Percentiles rank a stretch among this genome's conserved stretches.
phyloP scores from a whole-genome alignment of 176 grass and related monocot species.

The Rhynchospora pubera region DNA sequence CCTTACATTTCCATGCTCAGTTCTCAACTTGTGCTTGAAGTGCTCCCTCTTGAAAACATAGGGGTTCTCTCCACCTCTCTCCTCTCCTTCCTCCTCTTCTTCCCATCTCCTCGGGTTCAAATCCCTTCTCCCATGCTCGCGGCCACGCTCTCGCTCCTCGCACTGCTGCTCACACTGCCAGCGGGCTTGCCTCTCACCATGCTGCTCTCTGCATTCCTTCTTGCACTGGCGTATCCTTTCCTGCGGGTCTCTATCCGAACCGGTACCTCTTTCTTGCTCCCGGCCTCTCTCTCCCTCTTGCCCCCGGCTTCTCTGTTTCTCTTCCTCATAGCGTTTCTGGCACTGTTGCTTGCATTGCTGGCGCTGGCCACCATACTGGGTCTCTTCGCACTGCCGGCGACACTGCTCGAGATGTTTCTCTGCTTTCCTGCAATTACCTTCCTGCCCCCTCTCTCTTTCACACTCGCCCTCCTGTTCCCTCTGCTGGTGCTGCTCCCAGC shows the following conservation, averaged over 20 bases:
- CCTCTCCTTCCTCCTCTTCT: not conserved
- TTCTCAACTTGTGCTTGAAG: slow-evolving; percentile 26
- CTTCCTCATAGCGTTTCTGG: slow-evolving; percentile 4
- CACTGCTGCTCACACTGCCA: slow-evolving; percentile 15
- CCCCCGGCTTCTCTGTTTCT: not conserved
- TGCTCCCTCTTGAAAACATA: slow-evolving; percentile 51
- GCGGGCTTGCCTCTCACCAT: not conserved
- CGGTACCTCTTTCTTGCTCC: not conserved
- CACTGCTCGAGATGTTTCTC: not conserved
- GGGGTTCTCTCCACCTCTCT: slow-evolving; percentile 15
- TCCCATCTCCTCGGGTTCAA: not conserved
- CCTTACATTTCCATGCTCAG: slow-evolving; percentile 42
- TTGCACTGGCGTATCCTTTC: slow-evolving; percentile 4
- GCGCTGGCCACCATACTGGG: not conserved
- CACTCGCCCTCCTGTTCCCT: not conserved
- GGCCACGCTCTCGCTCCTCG: not conserved
- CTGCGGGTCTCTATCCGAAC: not conserved
- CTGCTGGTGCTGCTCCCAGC: slow-evolving; percentile 9
- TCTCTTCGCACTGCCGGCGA: not conserved
- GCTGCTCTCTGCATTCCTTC: not conserved
- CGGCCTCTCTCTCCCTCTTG: not conserved
- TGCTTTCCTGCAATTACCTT: not conserved
- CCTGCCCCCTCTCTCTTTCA: not conserved
- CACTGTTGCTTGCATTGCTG: slow-evolving; percentile 18
- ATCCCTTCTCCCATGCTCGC: slow-evolving; percentile 1